Evolutionary conservation across 805 yeast species (phyloP).

Genomic region (Candida insectorum): DNA sequence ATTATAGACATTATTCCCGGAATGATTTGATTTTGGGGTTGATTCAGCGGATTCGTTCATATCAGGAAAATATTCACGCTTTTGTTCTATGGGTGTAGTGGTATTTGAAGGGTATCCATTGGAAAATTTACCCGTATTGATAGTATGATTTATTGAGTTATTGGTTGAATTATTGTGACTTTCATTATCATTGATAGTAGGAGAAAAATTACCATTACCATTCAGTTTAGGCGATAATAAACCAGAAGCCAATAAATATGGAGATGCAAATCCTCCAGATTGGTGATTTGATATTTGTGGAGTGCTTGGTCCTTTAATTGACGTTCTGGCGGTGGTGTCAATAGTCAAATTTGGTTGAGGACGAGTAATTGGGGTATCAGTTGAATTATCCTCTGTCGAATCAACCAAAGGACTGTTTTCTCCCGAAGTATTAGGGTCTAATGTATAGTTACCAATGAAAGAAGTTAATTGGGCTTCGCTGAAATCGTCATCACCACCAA

Average conservation of each 20-base stretch:
- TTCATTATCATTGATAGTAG: constrained; percentile 6
- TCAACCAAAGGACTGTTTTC: constrained; percentile 35
- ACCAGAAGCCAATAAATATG: constrained; percentile 65
- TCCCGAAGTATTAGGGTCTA: constrained; percentile 23
- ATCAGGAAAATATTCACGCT: constrained; percentile 15
- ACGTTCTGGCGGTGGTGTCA: constrained; percentile 23
- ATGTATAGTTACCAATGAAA: constrained; percentile 14
- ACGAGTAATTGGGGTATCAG: background rate
- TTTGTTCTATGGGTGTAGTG: constrained; percentile 10
- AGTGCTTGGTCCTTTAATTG: constrained; percentile 32
- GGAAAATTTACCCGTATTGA: constrained; percentile 3
- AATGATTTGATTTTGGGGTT: constrained; percentile 20
- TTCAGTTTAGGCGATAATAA: constrained; percentile 48
- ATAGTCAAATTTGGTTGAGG: constrained; percentile 26
- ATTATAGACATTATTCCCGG: constrained; percentile 19
- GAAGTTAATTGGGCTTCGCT: constrained; percentile 12
- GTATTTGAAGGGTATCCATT: constrained; percentile 3
- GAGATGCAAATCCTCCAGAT: constrained; percentile 57
- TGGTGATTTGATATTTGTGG: constrained; percentile 20
- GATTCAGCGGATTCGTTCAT: constrained; percentile 7
- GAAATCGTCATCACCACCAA: constrained; percentile 11
- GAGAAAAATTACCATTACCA: constrained; percentile 15
- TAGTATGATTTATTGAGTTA: constrained; percentile 4
- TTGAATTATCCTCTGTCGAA: constrained; percentile 14
- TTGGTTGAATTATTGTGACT: constrained; percentile 4